Evolutionary conservation across 2,329 filamentous ascomycete species (phyloP).

Genomic region (Arthrobotrys entomopaga): DNA sequence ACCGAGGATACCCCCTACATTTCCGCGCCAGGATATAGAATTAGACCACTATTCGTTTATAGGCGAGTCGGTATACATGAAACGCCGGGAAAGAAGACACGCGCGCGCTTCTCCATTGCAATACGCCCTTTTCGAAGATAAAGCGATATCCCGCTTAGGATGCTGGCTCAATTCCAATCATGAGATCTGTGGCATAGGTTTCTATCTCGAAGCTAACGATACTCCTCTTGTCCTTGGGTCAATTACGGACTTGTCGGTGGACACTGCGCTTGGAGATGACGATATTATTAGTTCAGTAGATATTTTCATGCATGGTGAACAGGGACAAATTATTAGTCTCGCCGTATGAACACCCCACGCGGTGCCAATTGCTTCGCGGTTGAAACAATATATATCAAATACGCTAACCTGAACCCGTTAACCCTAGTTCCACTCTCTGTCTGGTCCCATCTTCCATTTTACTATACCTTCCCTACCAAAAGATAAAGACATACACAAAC

Average conservation of each 20-base stretch:
- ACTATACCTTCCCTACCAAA: not conserved
- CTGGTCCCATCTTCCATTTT: conserved; percentile 15
- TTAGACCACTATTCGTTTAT: conserved; percentile 11
- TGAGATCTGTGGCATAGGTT: conserved; percentile 23
- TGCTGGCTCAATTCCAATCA: conserved; percentile 16
- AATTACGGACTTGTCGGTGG: conserved; percentile 12
- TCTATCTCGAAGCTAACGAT: conserved; percentile 11
- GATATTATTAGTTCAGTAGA: conserved; percentile 13
- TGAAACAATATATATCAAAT: no score
- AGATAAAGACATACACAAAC: not conserved
- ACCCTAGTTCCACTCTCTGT: conserved; percentile 6
- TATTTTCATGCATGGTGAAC: conserved; percentile 2
- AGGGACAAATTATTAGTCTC: conserved; percentile 2
- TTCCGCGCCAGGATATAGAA: not conserved
- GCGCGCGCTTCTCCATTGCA: conserved; percentile 2
- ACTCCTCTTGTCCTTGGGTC: conserved; percentile 8
- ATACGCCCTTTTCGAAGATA: conserved; percentile 10
- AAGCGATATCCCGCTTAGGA: not conserved
- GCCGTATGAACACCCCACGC: conserved; percentile 2
- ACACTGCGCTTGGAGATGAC: conserved; percentile 2
- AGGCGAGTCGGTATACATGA: not conserved
- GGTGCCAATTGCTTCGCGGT: not conserved
- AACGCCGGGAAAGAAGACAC: not conserved
- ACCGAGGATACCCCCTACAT: conserved; percentile 18
- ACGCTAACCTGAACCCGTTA: no score